Evolutionary conservation across 345 rosid species (phyloP).

Genomic region (Salix udensis): DNA sequence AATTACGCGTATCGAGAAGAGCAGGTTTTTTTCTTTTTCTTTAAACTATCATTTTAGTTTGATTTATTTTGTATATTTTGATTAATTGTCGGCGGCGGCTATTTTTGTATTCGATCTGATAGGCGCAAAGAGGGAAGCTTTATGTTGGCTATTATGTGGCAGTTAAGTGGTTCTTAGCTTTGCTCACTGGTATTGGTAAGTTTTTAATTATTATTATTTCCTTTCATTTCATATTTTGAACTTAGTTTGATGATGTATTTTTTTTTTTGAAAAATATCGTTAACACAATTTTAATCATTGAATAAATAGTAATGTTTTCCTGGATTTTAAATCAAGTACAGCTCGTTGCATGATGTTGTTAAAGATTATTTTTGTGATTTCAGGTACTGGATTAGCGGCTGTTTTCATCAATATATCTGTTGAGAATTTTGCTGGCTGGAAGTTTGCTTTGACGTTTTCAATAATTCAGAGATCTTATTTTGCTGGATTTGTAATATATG

Average conservation of each 20-base stretch:
- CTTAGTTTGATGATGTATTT: background rate
- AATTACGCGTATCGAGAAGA: slow-evolving; percentile 90
- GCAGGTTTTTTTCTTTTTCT: slow-evolving; percentile 42
- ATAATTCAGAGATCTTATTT: slow-evolving; percentile 84
- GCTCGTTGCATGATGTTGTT: too few relatives aligned
- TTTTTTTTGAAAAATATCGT: too few relatives aligned
- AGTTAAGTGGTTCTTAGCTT: slow-evolving; percentile 92
- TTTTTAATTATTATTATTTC: background rate
- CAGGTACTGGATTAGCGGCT: slow-evolving; percentile 95
- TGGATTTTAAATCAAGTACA: too few relatives aligned
- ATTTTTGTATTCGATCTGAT: slow-evolving; percentile 4
- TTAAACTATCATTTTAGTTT: background rate
- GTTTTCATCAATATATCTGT: slow-evolving; percentile 89
- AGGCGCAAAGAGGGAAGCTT: slow-evolving; percentile 91
- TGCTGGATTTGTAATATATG: slow-evolving; percentile 75
- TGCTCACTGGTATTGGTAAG: slow-evolving; percentile 86
- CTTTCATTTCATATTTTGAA: background rate
- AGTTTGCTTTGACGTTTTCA: slow-evolving; percentile 64
- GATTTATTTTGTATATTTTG: background rate
- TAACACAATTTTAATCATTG: too few relatives aligned
- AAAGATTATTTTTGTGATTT: slow-evolving; percentile 8
- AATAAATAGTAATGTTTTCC: too few relatives aligned
- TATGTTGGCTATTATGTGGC: slow-evolving; percentile 64
- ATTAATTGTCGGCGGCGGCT: background rate
- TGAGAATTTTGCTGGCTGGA: slow-evolving; percentile 98